Evolutionary conservation across 495 filamentous ascomycete genomes (phyloP), one percentile per base, ranked within the genome.

Genomic region (Aspergillus bridgeri): DNA sequence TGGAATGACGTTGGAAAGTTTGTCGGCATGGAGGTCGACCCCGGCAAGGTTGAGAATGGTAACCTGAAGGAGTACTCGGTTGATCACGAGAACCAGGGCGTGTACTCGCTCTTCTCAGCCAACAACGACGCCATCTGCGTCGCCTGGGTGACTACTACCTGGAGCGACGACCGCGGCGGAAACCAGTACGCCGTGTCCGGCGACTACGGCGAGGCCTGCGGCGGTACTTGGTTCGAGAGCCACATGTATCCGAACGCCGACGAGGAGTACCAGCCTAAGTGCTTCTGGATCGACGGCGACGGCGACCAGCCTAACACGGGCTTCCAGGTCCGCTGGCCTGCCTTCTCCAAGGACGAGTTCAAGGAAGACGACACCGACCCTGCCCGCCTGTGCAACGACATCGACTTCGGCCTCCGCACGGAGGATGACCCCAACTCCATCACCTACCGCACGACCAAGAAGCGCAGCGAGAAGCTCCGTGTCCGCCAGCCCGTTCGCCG

Each of bases 51-150:
- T 1, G n/a, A 11, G 6, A 20, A 51, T 20, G 58, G 52, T 9
- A 60, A 22, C 38, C 33, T 60, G 13, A 53, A 53, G 42, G 48
- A 38, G 24, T 21, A 51, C 46, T 25, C 38, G 5, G 58, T 60
- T 19, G 52, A 56, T 48, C 58, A 60, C 19, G 47, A 60, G 6
- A 54, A 60, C 38, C 58, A 60, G 24, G 58, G 33, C 24, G 48
- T 42, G 15, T 60, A 60, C 52, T 51, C 52, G 20, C 58, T 60
- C n/a, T 60, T 60, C 48, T 56, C 52, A 18, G 58, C 52, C 58
- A 60, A 60, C 48, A 42, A 60, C 29, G 58, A 60, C 29, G 58
- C 58, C 18, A 60, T 60, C 42, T 60, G 58, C 15, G 42, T 60
- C 13, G 58, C 58, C 17, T 60, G 58, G 58, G 58, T 60, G 25